Evolutionary conservation across 2,329 filamentous ascomycete species (phyloP).

Genomic region (Mollisiaceae sp.): DNA sequence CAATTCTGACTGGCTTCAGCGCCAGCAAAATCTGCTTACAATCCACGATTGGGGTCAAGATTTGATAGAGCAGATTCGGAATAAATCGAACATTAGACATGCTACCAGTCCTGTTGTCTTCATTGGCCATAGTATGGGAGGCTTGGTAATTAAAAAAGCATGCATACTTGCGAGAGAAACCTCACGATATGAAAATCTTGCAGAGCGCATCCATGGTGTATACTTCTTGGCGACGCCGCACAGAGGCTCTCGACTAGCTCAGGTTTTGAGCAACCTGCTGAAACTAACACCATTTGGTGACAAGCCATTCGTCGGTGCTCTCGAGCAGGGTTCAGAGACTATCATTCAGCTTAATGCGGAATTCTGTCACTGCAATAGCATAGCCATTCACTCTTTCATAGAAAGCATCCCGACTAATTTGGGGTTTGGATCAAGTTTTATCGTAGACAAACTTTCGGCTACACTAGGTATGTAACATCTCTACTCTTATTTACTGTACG

Average conservation of each 20-base stretch:
- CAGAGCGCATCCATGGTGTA: background rate
- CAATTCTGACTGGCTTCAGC: constrained; percentile 5
- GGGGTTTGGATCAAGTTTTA: background rate
- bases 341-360: background rate
- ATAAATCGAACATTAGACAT: background rate
- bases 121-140: constrained; percentile 4
- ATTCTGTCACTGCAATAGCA: background rate
- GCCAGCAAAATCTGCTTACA: background rate
- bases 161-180: background rate
- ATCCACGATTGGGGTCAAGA: background rate
- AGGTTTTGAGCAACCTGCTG: constrained; percentile 1
- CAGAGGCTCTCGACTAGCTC: background rate
- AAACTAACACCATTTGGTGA: too few species aligned
- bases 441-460: background rate
- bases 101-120: background rate
- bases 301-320: background rate
- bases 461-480: constrained; percentile 2
- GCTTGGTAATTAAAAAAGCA: constrained; percentile 7
- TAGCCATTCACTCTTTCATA: background rate
- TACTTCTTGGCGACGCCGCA: constrained; percentile 6
- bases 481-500: background rate
- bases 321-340: background rate
- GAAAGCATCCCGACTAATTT: background rate
- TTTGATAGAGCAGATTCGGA: background rate
- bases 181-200: background rate